These are phyloP conservation scores for Pseudozyma hubeiensis DNA, from an alignment of 1,284 basidiomycete species.

Conservation along the genomic window DNA sequence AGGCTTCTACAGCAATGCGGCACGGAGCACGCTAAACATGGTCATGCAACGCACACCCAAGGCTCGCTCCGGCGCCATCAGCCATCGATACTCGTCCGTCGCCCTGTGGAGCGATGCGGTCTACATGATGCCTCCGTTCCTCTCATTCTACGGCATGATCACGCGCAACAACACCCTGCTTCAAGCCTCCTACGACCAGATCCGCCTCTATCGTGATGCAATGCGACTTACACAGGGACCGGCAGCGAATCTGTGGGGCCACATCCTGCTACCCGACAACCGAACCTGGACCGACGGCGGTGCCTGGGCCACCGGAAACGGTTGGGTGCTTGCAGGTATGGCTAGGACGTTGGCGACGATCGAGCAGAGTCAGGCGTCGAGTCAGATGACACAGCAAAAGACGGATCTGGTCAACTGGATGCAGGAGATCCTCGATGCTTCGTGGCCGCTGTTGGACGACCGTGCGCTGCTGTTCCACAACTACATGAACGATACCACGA, in stretches of 20 bases:
- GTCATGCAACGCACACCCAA: slow-evolving; percentile 76
- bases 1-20: slow-evolving; percentile 75
- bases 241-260: slow-evolving; percentile 63
- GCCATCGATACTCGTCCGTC: slow-evolving; percentile 55
- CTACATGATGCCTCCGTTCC: slow-evolving; percentile 91
- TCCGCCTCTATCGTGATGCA: slow-evolving; percentile 78
- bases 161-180: slow-evolving; percentile 78
- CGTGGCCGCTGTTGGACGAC: slow-evolving; percentile 74
- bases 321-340: slow-evolving; percentile 87
- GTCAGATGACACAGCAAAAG: slow-evolving; percentile 73
- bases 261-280: slow-evolving; percentile 53
- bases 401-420: slow-evolving; percentile 77
- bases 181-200: slow-evolving; percentile 80
- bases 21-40: slow-evolving; percentile 78
- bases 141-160: slow-evolving; percentile 86
- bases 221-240: slow-evolving; percentile 74
- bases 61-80: slow-evolving; percentile 68
- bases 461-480: slow-evolving; percentile 60
- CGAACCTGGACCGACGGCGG: slow-evolving; percentile 60
- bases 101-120: slow-evolving; percentile 70
- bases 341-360: slow-evolving; percentile 83
- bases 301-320: slow-evolving; percentile 81
- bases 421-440: slow-evolving; percentile 78
- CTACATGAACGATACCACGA: slow-evolving; percentile 54
- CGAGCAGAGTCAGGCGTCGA: slow-evolving; percentile 74